Percentiles rank a stretch among this genome's conserved stretches.
phyloP scores from a whole-genome alignment of 1,284 basidiomycete genomes.

The Anthracocystis setariae region DNA sequence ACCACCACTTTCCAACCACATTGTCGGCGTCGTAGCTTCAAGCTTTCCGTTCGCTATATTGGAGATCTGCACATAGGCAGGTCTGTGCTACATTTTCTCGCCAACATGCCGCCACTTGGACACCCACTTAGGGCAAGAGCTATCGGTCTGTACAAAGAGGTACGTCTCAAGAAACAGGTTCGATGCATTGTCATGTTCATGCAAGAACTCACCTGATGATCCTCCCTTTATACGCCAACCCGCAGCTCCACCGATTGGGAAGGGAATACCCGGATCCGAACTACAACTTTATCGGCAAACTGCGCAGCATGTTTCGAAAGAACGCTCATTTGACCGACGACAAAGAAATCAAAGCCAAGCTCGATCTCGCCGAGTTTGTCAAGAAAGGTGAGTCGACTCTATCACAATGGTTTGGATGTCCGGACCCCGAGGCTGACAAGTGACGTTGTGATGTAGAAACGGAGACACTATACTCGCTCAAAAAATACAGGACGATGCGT shows the following conservation, averaged over 20 bases:
- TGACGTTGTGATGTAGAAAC: conserved; percentile 43
- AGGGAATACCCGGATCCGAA: conserved; percentile 65
- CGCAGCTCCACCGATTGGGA: conserved; percentile 64
- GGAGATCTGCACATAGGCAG: not conserved
- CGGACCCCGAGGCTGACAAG: not conserved
- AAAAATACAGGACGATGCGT: conserved; percentile 64
- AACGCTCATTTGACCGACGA: conserved; percentile 63
- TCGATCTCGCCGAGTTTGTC: conserved; percentile 62
- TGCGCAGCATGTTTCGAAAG: conserved; percentile 54
- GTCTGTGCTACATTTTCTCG: no score
- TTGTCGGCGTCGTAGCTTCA: no score
- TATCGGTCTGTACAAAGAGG: conserved; percentile 64
- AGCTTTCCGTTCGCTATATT: not conserved
- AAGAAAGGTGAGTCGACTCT: conserved; percentile 56
- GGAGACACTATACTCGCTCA: conserved; percentile 63
- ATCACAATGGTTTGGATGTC: no score
- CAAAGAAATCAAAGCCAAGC: conserved; percentile 57
- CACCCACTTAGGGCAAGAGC: conserved; percentile 62
- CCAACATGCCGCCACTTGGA: conserved; percentile 62
- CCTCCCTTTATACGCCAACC: not conserved
- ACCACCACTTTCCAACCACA: no score
- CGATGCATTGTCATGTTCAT: no score
- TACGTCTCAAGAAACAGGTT: conserved; percentile 10
- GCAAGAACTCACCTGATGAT: no score
- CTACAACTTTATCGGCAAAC: conserved; percentile 65